Percentiles rank a stretch among this genome's conserved stretches.
phyloP scores from a whole-genome alignment of 768 basidiomycete species.

The Termitomyces sp. region DNA sequence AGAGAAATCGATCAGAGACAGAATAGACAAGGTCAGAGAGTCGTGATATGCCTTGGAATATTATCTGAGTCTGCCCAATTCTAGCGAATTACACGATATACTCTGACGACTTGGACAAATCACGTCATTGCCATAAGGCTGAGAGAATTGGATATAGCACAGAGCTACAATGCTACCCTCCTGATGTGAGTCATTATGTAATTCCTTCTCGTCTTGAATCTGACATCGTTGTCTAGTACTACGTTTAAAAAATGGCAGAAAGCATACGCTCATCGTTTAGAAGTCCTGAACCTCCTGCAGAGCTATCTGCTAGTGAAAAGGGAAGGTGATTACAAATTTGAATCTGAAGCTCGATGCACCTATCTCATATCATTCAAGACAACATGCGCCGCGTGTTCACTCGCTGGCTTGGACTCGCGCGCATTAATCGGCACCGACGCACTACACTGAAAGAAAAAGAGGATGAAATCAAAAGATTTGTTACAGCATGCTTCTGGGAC shows the following conservation, averaged over 20 bases:
- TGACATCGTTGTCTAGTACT: slow-evolving; percentile 28
- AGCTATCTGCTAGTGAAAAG: slow-evolving; percentile 77
- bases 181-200: slow-evolving; percentile 25
- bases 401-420: slow-evolving; percentile 61
- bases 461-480: slow-evolving; percentile 49
- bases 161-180: slow-evolving; percentile 30
- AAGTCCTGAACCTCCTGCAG: slow-evolving; percentile 76
- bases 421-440: slow-evolving; percentile 57
- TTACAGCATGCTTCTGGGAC: slow-evolving; percentile 62
- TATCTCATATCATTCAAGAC: slow-evolving; percentile 35
- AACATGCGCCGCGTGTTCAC: slow-evolving; percentile 61
- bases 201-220: not conserved
- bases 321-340: slow-evolving; percentile 46
- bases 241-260: slow-evolving; percentile 69
- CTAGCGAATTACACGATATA: slow-evolving; percentile 47
- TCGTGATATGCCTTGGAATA: not conserved
- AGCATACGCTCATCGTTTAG: slow-evolving; percentile 55
- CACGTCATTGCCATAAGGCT: slow-evolving; percentile 70
- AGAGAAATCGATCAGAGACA: slow-evolving; percentile 36
- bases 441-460: slow-evolving; percentile 54
- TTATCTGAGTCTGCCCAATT: not conserved
- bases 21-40: slow-evolving; percentile 33
- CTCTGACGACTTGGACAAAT: slow-evolving; percentile 62
- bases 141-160: slow-evolving; percentile 60
- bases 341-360: not conserved